Percentiles rank a stretch among this genome's conserved stretches.
Evolutionary conservation across 805 yeast species (phyloP).

Genomic region (Blastobotrys mokoenaii): DNA sequence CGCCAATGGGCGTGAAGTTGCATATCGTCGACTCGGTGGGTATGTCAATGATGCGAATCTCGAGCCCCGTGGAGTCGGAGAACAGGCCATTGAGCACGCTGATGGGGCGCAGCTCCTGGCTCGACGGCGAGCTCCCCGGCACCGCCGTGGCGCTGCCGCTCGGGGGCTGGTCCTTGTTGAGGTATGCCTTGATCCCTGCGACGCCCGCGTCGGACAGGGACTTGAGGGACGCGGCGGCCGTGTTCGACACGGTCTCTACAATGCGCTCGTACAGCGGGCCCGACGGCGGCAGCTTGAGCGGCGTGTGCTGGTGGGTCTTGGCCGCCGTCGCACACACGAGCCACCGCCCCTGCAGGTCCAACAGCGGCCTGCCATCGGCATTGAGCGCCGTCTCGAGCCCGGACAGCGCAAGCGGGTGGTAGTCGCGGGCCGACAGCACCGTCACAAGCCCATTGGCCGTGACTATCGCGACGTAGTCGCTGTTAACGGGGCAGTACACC

Average conservation of each 20-base stretch:
- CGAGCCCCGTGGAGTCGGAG: neutral
- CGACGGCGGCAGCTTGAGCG: constrained; percentile 39
- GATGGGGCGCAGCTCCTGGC: neutral
- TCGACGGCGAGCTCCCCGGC: neutral
- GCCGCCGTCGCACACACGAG: constrained; percentile 35
- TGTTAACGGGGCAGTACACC: constrained; percentile 5
- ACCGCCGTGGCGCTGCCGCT: neutral
- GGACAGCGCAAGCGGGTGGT: constrained; percentile 10
- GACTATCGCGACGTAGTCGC: constrained; percentile 14
- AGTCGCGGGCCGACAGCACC: constrained; percentile 10
- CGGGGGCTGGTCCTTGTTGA: constrained; percentile 3
- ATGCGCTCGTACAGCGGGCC: constrained; percentile 42
- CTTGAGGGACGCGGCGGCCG: constrained; percentile 43
- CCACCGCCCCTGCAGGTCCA: constrained; percentile 44
- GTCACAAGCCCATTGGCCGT: constrained; percentile 17
- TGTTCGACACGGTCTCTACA: constrained; percentile 39
- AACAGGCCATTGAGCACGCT: neutral
- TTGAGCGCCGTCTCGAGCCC: constrained; percentile 14
- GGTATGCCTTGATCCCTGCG: constrained; percentile 32
- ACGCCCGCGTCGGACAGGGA: constrained; percentile 43
- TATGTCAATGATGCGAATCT: constrained; percentile 38
- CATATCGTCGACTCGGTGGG: constrained; percentile 31
- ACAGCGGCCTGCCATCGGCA: constrained; percentile 34
- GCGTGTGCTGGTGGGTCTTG: constrained; percentile 22
- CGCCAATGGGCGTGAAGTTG: constrained; percentile 51